Base-by-base conservation (phyloP, 768 basidiomycete genomes). In the Rhodotorula graminis region DNA sequence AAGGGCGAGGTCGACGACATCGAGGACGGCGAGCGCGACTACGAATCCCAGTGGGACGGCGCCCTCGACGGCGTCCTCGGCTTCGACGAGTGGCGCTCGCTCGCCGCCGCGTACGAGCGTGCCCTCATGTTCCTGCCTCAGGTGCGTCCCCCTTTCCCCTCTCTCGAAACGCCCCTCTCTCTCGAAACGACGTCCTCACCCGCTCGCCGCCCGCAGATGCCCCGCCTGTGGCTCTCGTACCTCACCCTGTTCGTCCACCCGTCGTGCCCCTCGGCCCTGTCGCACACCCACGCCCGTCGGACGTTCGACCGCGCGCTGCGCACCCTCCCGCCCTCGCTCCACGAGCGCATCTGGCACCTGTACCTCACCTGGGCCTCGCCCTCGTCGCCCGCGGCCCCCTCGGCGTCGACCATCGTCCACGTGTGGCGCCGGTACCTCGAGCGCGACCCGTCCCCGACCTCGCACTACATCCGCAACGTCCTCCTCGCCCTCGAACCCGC, bases 261-360 rank as follows among this genome's bases (percentile, higher is more conserved):
- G 2, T 83, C 86, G 63, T 97, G 94, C 80, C 95, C 96, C 8
- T 84, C 94, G 10, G 80, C 86, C 33, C 84, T 98, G 67, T 89
- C 90, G 25, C 85, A 91, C 79, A 91, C 93, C 0, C 95, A 98
- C 82, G 94, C 93, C 27, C 88, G 96, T 31, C 86, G 89, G 72
- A 96, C 94, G 2, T 98, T 90, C 80, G 96, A 99, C 82, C 88
- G 96, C 53, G 91, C 94, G 4, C 82, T 99, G 42, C 90, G 95
- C 64, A 93, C 94, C 1, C 86, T 99, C 15, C 90, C 93, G 23
- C 93, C 94, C 5, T 93, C 92, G 60, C 84, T 97, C 31, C 96
- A 99, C 79, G 86, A 86, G 10, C 89, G 93, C 49, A 86, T 98
- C 75, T 99, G 96, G 96, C 86, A 89, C 21, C 86, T 90, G 67